Evolutionary conservation across 352 stramenopile genomes (phyloP), one percentile per base, ranked within the genome.

Genomic region (Phytopythium sindhum): DNA sequence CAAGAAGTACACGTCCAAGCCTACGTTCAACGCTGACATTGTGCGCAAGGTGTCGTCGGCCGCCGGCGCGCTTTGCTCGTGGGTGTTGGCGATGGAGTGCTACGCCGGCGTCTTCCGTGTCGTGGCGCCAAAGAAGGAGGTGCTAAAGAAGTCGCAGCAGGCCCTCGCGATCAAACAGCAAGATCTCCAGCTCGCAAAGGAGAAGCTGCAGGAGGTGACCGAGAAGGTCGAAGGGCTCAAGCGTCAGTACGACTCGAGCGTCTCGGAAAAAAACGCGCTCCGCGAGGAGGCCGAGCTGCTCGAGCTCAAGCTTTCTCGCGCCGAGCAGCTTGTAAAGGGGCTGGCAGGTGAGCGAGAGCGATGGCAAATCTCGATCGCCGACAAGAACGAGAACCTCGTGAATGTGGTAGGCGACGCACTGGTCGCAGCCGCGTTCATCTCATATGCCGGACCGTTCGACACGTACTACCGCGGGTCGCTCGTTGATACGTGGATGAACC

Each of bases 371-470:
- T 97, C 82, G 15, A 98, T 98, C 61, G 84, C 81, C 0, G 85
- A 88, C 12, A 97, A 96, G 66, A 93, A 98, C 48, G 80, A 85
- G 41, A 87, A 79, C 48, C 80, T 98, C 17, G 70, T 86, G 15
- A 95, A 96, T 31, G 84, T 98, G 3, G 85, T 97, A 2, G 96
- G 96, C 1, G 95, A 99, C 66, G 89, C 90, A 6, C 81, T 99
- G 17, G 81, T 99, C 0, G 94, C 91, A 2, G 88, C 95, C 0
- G 95, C 91, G 4, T 98, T 98, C 68, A 85, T 98, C 50, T 98
- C 93, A 23, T 99, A 99, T 64, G 92, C 96, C 8, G 96, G 96
- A 0, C 95, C 95, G 10, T 99, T 99, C 63, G 95, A 98, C 63
- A 95, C 92, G 0, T 80, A 89, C 29, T 99, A 98, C 68, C 86